Percentiles rank a stretch among this genome's conserved stretches.
Evolutionary conservation across 768 basidiomycete species (phyloP).

Genomic region (Fomitopsis serialis): DNA sequence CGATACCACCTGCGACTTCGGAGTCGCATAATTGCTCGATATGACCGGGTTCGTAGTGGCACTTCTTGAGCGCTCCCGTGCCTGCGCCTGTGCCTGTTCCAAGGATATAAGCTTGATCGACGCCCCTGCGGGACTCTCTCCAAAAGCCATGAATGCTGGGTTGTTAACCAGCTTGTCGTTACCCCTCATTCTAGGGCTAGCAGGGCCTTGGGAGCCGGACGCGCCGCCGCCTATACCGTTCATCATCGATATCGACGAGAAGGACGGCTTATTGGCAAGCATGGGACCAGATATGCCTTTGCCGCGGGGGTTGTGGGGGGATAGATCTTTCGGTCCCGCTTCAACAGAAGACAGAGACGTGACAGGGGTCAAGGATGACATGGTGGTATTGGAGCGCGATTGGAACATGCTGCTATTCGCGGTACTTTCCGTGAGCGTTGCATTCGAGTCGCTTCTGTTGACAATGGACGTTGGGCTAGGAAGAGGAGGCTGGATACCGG

Average conservation of each 20-base stretch:
- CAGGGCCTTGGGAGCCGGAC: not conserved
- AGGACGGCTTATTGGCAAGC: conserved; percentile 11
- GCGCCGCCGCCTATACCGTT: not conserved
- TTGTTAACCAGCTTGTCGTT: conserved; percentile 2
- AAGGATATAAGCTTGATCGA: conserved; percentile 67
- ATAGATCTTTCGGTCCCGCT: conserved; percentile 8
- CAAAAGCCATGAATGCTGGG: conserved; percentile 18
- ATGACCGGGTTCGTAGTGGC: conserved; percentile 18
- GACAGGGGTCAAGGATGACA: conserved; percentile 20
- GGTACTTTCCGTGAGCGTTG: conserved; percentile 43
- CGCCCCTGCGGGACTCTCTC: conserved; percentile 39
- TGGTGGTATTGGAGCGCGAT: conserved; percentile 20
- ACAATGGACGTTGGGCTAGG: conserved; percentile 22
- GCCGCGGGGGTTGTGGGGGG: conserved; percentile 6
- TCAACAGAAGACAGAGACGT: conserved; percentile 20
- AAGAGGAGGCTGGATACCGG: not conserved
- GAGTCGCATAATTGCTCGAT: conserved; percentile 8
- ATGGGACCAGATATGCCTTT: conserved; percentile 22
- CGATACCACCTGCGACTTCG: conserved; percentile 16
- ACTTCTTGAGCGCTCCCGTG: conserved; percentile 50
- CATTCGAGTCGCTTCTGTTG: conserved; percentile 43
- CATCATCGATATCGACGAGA: conserved; percentile 3
- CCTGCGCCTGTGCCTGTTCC: conserved; percentile 70
- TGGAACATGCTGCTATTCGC: conserved; percentile 25
- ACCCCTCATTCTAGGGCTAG: not conserved